Conservation (phyloP, 2,329 filamentous ascomycete genomes). For the Fusarium sp. region DNA sequence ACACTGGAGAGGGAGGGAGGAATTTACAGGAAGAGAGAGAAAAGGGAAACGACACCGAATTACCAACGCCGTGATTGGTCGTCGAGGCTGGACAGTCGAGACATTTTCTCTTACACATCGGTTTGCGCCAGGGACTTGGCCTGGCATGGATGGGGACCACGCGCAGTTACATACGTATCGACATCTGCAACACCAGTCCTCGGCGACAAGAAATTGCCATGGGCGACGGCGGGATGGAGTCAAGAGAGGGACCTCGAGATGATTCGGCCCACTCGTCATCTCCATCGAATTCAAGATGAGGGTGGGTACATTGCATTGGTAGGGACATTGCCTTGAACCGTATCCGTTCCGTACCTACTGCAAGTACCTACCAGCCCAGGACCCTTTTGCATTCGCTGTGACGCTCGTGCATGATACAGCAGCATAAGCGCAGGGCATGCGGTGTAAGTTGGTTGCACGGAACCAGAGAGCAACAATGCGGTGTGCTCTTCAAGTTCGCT, state of each 20-base stretch:
- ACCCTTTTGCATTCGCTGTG: not conserved
- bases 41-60: conserved; percentile 13
- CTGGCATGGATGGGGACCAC: conserved; percentile 17
- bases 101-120: conserved; percentile 31
- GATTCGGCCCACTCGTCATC: conserved; percentile 42
- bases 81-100: conserved; percentile 4
- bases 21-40: conserved; percentile 11
- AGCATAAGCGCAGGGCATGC: conserved; percentile 17
- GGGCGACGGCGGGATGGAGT: conserved; percentile 39
- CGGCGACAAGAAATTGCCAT: conserved; percentile 39
- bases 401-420: conserved; percentile 17
- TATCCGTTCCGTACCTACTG: not conserved
- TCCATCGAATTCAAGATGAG: conserved; percentile 35
- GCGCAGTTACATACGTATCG: not conserved
- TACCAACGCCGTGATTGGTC: conserved; percentile 26
- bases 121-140: conserved; percentile 1
- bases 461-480: conserved; percentile 25
- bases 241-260: conserved; percentile 30
- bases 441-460: conserved; percentile 35
- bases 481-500: conserved; percentile 23
- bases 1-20: conserved; percentile 2
- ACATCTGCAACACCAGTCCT: conserved; percentile 1
- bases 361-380: not conserved
- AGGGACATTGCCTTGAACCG: conserved; percentile 10
- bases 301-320: conserved; percentile 17